phyloP scores from a whole-genome alignment of 2,329 filamentous ascomycete genomes.

The Monilinia fructicola region DNA sequence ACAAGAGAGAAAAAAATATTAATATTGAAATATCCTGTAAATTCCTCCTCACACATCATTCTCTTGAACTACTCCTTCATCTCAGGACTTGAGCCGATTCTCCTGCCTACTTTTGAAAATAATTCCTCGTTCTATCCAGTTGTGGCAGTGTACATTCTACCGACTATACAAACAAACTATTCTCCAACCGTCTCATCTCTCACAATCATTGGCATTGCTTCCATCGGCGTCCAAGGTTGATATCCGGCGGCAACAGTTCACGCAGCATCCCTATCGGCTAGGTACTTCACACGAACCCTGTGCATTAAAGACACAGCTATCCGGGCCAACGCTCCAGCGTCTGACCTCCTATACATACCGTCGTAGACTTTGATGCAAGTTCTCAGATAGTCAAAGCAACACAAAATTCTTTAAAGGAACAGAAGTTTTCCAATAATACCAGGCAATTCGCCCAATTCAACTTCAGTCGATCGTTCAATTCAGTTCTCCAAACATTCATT shows the following conservation, averaged over 20 bases:
- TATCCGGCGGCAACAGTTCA: slow-evolving; percentile 32
- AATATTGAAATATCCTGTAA: slow-evolving; percentile 26
- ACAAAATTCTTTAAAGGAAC: slow-evolving; percentile 27
- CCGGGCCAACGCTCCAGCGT: slow-evolving; percentile 34
- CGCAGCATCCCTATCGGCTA: slow-evolving; percentile 35
- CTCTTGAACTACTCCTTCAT: slow-evolving; percentile 19
- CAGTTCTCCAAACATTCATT: slow-evolving; percentile 10
- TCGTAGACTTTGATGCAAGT: slow-evolving; percentile 39
- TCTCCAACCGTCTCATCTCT: slow-evolving; percentile 12
- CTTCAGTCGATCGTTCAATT: slow-evolving; percentile 20
- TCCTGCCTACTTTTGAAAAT: slow-evolving; percentile 15
- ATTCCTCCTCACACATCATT: slow-evolving; percentile 23
- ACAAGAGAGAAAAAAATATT: slow-evolving; percentile 27
- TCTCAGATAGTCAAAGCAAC: slow-evolving; percentile 38
- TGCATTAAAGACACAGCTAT: slow-evolving; percentile 30
- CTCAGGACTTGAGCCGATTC: slow-evolving; percentile 14
- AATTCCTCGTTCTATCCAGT: slow-evolving; percentile 5
- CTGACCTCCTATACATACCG: slow-evolving; percentile 28
- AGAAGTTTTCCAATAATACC: slow-evolving; percentile 28
- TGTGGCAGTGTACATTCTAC: slow-evolving; percentile 7
- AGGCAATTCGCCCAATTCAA: slow-evolving; percentile 7
- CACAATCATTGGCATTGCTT: slow-evolving; percentile 9
- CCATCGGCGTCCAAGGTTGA: slow-evolving; percentile 22
- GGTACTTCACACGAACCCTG: slow-evolving; percentile 24
- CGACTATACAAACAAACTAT: slow-evolving; percentile 15